Conservation (phyloP, 495 filamentous ascomycete species). For the Podospora pseudoanserina region DNA sequence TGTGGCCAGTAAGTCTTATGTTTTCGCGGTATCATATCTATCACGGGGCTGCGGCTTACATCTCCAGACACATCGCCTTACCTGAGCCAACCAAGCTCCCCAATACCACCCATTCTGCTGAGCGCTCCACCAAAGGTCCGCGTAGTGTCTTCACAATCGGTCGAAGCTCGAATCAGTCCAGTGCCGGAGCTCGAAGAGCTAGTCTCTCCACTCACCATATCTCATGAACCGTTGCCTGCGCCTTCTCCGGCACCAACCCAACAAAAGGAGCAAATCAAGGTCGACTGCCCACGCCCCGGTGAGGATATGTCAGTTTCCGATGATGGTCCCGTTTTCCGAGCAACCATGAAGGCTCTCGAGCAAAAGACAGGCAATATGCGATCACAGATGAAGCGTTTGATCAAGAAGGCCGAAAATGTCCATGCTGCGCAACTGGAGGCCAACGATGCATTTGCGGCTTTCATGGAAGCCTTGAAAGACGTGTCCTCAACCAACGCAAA, state of each 20-base stretch:
- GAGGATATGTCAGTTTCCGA: conserved; percentile 85
- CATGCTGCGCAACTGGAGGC: conserved; percentile 73
- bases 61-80: conserved; percentile 34
- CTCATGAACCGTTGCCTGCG: conserved; percentile 40
- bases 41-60: neutral
- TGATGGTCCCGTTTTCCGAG: conserved; percentile 92
- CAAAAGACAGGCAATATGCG: conserved; percentile 96
- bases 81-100: conserved; percentile 48
- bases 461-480: conserved; percentile 85
- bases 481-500: conserved; percentile 88
- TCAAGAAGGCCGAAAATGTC: conserved; percentile 85
- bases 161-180: conserved; percentile 71
- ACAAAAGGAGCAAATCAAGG: conserved; percentile 62
- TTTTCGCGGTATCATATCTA: neutral
- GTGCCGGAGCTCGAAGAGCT: conserved; percentile 57
- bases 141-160: conserved; percentile 75
- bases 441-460: conserved; percentile 76
- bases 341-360: conserved; percentile 94
- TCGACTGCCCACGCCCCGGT: conserved; percentile 82
- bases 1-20: conserved; percentile 66
- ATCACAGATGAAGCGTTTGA: conserved; percentile 87
- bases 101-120: conserved; percentile 67
- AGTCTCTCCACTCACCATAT: conserved; percentile 58
- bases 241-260: conserved; percentile 35
- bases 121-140: conserved; percentile 71